Base-by-base conservation (phyloP, 352 stramenopile species). In the Pythium grandisporangium region DNA sequence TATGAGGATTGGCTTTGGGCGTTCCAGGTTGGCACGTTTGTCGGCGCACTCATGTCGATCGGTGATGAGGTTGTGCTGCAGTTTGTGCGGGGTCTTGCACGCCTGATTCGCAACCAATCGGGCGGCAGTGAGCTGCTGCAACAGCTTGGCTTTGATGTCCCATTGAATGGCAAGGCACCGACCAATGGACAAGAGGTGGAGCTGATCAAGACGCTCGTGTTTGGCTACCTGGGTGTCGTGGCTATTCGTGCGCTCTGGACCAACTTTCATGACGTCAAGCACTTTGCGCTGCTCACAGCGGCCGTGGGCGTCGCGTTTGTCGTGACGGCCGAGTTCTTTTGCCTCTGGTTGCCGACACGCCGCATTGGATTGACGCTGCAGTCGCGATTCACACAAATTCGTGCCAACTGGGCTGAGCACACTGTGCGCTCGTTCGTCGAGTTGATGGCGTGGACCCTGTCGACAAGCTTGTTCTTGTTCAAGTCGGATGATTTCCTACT, bases 131-230 rank as follows among this genome's bases (percentile, higher is more conserved):
- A 80, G 29, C 42, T 87, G 26, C 58, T 87, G 12, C 57, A 81
- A 33, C 51, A 57, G 12, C 55, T 82, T 6, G 74, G 74, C 38
- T 88, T 88, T 58, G 78, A 91, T 21, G 67, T 91, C 5, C 69
- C 68, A 0, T 72, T 64, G 30, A 75, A 84, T 42, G 72, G 72
- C 41, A 84, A 84, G 44, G 64, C 67, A 17, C 64, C 70, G 11
- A 83, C 70, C 1, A 70, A 82, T 26, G 74, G 74, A 11, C 66
- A 78, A 33, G 74, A 91, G 24, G 55, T 88, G 12, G 51, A 66
- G 17, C 59, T 83, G 22, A 78, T 91, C 45, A 91, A 91, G 64
- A 88, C 64, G 40, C 54, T 88, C 35, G 55, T 91, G 24, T 88
- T 88, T 50, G 74, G 72, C 38, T 83, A 78, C 50, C 51, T 87